A percentile compares a stretch with the other conserved stretches of the same genome.
Conservation (phyloP, 805 yeast genomes). For the Ogataea chonburiensis region DNA sequence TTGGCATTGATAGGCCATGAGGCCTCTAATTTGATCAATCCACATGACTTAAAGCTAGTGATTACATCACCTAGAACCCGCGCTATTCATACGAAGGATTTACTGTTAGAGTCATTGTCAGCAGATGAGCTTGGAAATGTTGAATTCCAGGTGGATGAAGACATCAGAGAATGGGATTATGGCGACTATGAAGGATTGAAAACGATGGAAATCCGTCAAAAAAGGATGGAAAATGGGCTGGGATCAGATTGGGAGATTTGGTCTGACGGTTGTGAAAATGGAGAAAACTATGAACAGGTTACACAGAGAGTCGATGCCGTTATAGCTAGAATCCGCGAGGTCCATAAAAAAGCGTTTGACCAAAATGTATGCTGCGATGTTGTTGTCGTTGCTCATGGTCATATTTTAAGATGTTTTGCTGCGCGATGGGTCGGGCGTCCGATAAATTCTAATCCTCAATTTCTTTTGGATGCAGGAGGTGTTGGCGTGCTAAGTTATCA, state of each 20-base stretch:
- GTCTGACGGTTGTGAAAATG: constrained; percentile 91
- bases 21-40: constrained; percentile 56
- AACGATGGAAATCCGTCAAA: constrained; percentile 62
- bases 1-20: constrained; percentile 58
- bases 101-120: constrained; percentile 53
- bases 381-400: constrained; percentile 89
- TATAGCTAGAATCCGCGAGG: constrained; percentile 58
- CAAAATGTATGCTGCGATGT: constrained; percentile 63
- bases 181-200: constrained; percentile 91
- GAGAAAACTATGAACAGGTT: constrained; percentile 69
- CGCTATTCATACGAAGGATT: constrained; percentile 71
- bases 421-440: constrained; percentile 77
- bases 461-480: constrained; percentile 92
- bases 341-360: constrained; percentile 56
- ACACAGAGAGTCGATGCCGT: constrained; percentile 69
- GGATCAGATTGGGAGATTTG: constrained; percentile 70
- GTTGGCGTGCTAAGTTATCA: constrained; percentile 90
- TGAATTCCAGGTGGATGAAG: constrained; percentile 54
- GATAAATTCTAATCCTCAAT: constrained; percentile 67
- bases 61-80: constrained; percentile 80
- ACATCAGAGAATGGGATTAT: constrained; percentile 91
- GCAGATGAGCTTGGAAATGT: constrained; percentile 43
- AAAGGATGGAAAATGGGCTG: constrained; percentile 61
- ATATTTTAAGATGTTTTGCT: constrained; percentile 83
- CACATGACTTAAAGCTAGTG: constrained; percentile 58